These are phyloP conservation scores for Golubevia sp. DNA, from an alignment of 1,284 basidiomycete genomes.

Conservation along the genomic window DNA sequence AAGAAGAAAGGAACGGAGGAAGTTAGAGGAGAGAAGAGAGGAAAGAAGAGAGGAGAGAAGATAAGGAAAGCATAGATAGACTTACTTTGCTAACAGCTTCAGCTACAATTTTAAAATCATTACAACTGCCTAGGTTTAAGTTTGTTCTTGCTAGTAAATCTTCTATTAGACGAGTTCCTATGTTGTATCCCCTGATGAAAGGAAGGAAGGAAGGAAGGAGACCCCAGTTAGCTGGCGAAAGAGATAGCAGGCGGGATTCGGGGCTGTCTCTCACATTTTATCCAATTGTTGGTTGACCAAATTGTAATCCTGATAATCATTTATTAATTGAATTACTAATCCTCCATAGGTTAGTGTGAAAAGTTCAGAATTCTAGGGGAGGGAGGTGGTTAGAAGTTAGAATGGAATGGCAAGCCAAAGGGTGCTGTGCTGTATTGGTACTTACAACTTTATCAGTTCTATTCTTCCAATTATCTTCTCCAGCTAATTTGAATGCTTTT, in stretches of 20 bases:
- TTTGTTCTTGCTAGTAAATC: slow-evolving; percentile 90
- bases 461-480: slow-evolving; percentile 60
- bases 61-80: background rate
- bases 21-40: background rate
- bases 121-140: slow-evolving; percentile 67
- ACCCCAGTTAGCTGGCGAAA: no score
- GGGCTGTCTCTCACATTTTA: slow-evolving; percentile 65
- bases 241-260: background rate
- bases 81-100: slow-evolving; percentile 55
- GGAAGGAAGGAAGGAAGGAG: background rate
- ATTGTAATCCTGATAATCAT: slow-evolving; percentile 96
- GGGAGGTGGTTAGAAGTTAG: background rate
- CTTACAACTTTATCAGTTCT: slow-evolving; percentile 58
- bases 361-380: slow-evolving; percentile 78
- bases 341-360: slow-evolving; percentile 97
- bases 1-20: background rate
- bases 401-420: slow-evolving; percentile 8
- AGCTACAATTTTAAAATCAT: slow-evolving; percentile 86
- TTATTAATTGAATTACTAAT: slow-evolving; percentile 95
- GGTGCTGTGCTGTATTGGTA: background rate
- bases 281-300: slow-evolving; percentile 74
- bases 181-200: slow-evolving; percentile 87
- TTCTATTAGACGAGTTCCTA: slow-evolving; percentile 93
- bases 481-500: slow-evolving; percentile 51
- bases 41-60: background rate